Evolutionary conservation across 148 eudicot species (phyloP), one percentile per base, ranked within the genome.

Genomic region (Cornus suecica): DNA sequence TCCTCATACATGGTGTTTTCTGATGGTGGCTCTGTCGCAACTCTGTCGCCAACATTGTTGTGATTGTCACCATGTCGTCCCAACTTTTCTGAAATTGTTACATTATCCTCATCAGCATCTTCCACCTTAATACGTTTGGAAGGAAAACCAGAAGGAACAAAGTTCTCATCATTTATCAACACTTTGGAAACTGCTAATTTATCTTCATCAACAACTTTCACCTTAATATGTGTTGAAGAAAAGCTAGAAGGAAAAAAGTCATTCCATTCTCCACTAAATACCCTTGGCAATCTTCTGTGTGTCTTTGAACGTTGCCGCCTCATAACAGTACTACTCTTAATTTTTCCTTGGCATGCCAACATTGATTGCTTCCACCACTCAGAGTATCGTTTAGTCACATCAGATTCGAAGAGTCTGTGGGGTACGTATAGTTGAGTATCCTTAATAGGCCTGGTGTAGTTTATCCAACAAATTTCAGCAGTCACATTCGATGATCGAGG

Each of bases 291-390:
- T n/a, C n/a, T n/a, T n/a, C 9, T n/a, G 68, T 20, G 5, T 8
- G 27, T 10, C 28, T 37, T 52, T 52, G 58, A 52, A 52, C 22
- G 5, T 20, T 20, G 20, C 8, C 8, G 58, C 22, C 58, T 52
- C 58, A 52, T 8, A 5, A 52, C 58, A n/a, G n/a, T n/a, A n/a
- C n/a, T n/a, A 14, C 58, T 2, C 58, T 52, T 52, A 14, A 52
- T 52, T 20, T 4, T 8, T 4, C 16, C 58, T 52, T 52, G 2
- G 4, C 2, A 14, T 1, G 58, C 58, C 58, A 52, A 52, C 60
- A 27, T 45, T 22, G 72, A 37, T 37, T 69, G 54, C 72, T 69
- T 42, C 72, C 72, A 69, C 72, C 72, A 69, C 5, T 37, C 27
- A 0, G 23, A 69, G 31, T 69, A 69, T 45, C 72, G 7, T 18